Evolutionary conservation across 2,329 filamentous ascomycete genomes (phyloP).

Genomic region (Aspergillus aculeatinus): DNA sequence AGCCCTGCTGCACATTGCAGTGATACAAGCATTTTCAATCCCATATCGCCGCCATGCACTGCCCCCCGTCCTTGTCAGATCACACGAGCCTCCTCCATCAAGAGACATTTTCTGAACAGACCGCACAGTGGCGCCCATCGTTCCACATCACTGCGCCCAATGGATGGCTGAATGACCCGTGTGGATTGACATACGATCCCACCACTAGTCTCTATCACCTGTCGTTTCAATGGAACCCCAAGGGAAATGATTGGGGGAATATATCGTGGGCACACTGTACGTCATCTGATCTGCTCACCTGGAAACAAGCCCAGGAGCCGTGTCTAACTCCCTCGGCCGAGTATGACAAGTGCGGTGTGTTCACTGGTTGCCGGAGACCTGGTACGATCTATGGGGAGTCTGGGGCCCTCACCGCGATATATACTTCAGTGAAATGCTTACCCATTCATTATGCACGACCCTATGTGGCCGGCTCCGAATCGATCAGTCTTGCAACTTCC

Average conservation of each 20-base stretch:
- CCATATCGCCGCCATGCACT: background rate
- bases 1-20: too few relatives aligned
- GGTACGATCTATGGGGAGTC: slow-evolving; percentile 23
- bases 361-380: slow-evolving; percentile 43
- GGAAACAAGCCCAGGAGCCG: slow-evolving; percentile 31
- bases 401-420: slow-evolving; percentile 37
- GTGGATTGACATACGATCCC: slow-evolving; percentile 43
- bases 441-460: slow-evolving; percentile 44
- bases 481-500: slow-evolving; percentile 41
- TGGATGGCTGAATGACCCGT: slow-evolving; percentile 49
- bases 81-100: background rate
- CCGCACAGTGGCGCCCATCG: slow-evolving; percentile 25
- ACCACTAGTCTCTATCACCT: slow-evolving; percentile 42
- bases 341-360: slow-evolving; percentile 44
- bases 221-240: slow-evolving; percentile 47
- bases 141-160: slow-evolving; percentile 40
- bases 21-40: background rate
- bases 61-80: background rate
- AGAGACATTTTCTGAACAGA: background rate
- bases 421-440: slow-evolving; percentile 42
- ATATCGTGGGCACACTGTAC: slow-evolving; percentile 45
- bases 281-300: slow-evolving; percentile 41
- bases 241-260: slow-evolving; percentile 43
- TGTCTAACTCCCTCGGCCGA: slow-evolving; percentile 33
- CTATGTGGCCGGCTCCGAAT: slow-evolving; percentile 38